Base-by-base conservation (phyloP, 208 protist genomes). In the Angomonas deanei region DNA sequence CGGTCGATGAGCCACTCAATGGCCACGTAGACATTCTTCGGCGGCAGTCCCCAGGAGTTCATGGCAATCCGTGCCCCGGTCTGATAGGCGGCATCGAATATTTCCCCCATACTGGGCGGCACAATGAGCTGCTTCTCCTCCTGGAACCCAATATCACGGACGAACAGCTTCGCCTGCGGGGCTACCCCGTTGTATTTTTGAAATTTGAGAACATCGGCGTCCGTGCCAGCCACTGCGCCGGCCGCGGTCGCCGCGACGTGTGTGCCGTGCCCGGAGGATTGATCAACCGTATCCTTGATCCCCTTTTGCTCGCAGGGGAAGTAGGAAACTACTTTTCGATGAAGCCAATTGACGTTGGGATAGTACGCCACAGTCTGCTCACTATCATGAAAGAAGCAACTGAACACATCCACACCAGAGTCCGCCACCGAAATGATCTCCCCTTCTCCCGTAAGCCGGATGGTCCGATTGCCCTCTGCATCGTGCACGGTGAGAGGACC, bases 341-440 rank as follows among this genome's bases (percentile, higher is more conserved):
- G 93, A 1, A 64, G 48, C 10, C n/a, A 0, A 73, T 84, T 95
- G 2, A 84, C 30, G 1, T 76, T 39, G 1, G 90, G 88, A 69
- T 89, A 95, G 34, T 84, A 66, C 24, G 84, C 76, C 3, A 96
- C 75, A 0, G 21, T 2, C 30, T 81, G 53, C 1, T 66, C 46
- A 11, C 66, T 47, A 55, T 97, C 93, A 42, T 47, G 33, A 59
- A 97, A 97, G 67, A 84, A 97, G 72, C 93, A 97, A 70, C 80
- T 91, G 58, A 82, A 54, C 48, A 77, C 66, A 64, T 96, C 85
- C 1, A 97, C 58, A 6, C 91, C 91, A 38, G 81, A 93, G 70
- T 97, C 93, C 10, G 80, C 82, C n/a, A 96, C 66, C 11, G 69
- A 78, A 65, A 96, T 72, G 23, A 97, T 68, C 70, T 97, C 86